A percentile compares a stretch with the other conserved stretches of the same genome.
Conservation (phyloP, 2,329 filamentous ascomycete species). For the Calonectria ilicicola region DNA sequence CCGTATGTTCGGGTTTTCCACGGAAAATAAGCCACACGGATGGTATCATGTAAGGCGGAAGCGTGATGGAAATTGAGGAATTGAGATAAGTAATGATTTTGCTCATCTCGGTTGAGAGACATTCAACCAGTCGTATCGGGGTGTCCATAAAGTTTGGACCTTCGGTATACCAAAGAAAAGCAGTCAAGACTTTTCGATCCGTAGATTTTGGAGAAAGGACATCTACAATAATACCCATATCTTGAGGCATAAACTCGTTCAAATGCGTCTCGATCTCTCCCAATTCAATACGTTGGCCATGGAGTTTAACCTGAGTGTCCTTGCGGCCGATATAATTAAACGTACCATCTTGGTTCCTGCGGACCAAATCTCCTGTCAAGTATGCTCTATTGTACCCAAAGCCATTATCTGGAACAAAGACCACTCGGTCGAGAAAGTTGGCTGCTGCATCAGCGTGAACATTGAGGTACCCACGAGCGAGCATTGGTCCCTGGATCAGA, state of each 20-base stretch:
- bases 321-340: conserved; percentile 45
- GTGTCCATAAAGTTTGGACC: background rate
- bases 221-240: conserved; percentile 33
- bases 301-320: conserved; percentile 45
- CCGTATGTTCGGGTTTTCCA: conserved; percentile 23
- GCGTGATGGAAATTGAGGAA: conserved; percentile 4
- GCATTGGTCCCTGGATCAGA: conserved; percentile 37
- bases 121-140: background rate
- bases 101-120: background rate
- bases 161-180: conserved; percentile 12
- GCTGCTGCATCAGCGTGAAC: conserved; percentile 13
- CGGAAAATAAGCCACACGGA: conserved; percentile 17
- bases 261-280: conserved; percentile 43
- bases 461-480: conserved; percentile 39
- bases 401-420: conserved; percentile 23
- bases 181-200: conserved; percentile 11
- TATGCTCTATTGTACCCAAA: conserved; percentile 1
- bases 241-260: conserved; percentile 17
- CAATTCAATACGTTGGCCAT: conserved; percentile 46
- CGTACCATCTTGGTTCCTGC: conserved; percentile 35
- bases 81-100: background rate
- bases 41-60: conserved; percentile 35
- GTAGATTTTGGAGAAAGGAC: conserved; percentile 2
- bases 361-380: conserved; percentile 40
- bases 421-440: conserved; percentile 25